Percentiles rank a stretch among this genome's conserved stretches.
Conservation (phyloP, 768 basidiomycete species). For the Agrocybe praecox region DNA sequence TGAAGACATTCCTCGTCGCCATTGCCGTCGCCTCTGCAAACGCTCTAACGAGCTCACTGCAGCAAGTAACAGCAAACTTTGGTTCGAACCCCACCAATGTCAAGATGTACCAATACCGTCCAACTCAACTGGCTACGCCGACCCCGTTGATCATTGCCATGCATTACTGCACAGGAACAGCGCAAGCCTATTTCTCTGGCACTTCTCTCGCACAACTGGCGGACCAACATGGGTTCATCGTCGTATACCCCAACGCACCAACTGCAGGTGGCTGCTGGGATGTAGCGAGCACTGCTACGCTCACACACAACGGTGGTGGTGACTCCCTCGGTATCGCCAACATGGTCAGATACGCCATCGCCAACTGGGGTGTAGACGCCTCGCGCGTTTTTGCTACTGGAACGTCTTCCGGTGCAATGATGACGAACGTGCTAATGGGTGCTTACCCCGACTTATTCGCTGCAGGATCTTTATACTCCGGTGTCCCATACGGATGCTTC, state of each 20-base stretch:
- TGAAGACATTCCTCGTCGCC: no score
- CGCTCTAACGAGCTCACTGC: conserved; percentile 12
- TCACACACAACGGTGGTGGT: conserved; percentile 56
- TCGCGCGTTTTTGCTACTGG: conserved; percentile 54
- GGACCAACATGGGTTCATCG: conserved; percentile 52
- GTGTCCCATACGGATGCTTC: conserved; percentile 59
- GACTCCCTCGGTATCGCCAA: conserved; percentile 55
- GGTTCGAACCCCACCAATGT: conserved; percentile 57
- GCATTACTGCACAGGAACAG: conserved; percentile 54
- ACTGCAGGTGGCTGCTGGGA: conserved; percentile 53
- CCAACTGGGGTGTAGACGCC: conserved; percentile 47
- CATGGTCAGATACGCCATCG: conserved; percentile 47
- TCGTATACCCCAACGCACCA: conserved; percentile 49
- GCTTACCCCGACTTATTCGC: conserved; percentile 58
- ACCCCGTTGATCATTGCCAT: conserved; percentile 54
- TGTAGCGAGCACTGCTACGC: conserved; percentile 45
- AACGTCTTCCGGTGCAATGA: conserved; percentile 58
- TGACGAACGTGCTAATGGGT: conserved; percentile 57
- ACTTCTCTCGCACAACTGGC: conserved; percentile 51
- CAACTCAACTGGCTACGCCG: conserved; percentile 33
- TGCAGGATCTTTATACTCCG: conserved; percentile 51
- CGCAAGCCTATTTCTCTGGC: conserved; percentile 50
- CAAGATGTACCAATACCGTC: conserved; percentile 45
- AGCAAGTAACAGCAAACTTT: conserved; percentile 42
- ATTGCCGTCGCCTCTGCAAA: no score